Base-by-base conservation (phyloP, 306 rosid genomes). In the Begonia masoniana region DNA sequence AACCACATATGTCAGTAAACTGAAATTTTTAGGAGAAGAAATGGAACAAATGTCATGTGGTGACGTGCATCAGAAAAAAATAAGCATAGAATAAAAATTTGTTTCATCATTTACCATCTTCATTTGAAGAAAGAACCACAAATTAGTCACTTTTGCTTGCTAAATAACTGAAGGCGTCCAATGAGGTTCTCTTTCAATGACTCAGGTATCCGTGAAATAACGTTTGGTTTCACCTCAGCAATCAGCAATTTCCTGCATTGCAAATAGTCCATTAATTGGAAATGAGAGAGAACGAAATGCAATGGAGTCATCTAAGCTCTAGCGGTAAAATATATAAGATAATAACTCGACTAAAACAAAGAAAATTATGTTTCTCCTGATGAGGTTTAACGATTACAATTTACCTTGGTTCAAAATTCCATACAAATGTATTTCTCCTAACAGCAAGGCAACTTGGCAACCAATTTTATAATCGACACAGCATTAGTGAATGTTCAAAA, bases 201-300 rank as follows among this genome's bases (percentile, higher is more conserved):
- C 68, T 76, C 87, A 0, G 99, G 96, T 67, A 92, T 69, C 62
- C 68, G 65, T 15, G 95, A 71, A 66, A 13, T 56, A 63, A 77
- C 76, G 56, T 71, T 70, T 41, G 68, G 62, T 67, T 56, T 81
- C 55, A 93, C 79, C 12, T 81, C 89, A 14, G 42, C 47, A 57
- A 77, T 74, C 71, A 92, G 64, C 58, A 43, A 23, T 68, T 76
- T 74, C 87, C 99, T 92, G 93, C 79, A 66, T 56, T 50, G 41
- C 42, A 57, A 46, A 15, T 53, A 17, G 62, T 43, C 47, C 21
- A 57, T 47, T 15, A 58, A 47, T 36, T 41, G 10, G 24, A 50
- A 31, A 52, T 15, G 5, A n/a, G 9, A 43, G 62, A 61, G 24
- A 47, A 65, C 66, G 66, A 58, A 49, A 55, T 15, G 11, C 31